Evolutionary conservation across 1,284 basidiomycete species (phyloP).

Genomic region (Golubevia pallescens): DNA sequence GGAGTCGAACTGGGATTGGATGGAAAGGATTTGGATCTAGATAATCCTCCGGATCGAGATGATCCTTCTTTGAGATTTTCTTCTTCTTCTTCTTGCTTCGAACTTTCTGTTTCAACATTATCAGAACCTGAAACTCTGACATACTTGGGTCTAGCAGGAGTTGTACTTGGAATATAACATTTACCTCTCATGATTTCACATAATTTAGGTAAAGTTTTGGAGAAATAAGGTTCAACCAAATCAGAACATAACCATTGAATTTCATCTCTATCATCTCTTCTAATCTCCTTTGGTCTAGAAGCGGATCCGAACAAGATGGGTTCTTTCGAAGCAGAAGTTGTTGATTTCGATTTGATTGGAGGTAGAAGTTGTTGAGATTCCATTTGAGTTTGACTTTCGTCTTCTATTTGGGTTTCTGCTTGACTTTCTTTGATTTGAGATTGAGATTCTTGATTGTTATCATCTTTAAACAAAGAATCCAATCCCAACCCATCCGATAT

Average conservation of each 20-base stretch:
- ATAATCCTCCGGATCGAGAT: background rate
- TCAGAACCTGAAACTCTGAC: no score
- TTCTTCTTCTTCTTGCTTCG: background rate
- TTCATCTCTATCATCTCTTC: slow-evolving; percentile 47
- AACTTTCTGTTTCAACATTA: no score
- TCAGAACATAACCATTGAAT: slow-evolving; percentile 51
- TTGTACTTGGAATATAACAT: slow-evolving; percentile 38
- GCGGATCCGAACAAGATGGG: slow-evolving; percentile 17
- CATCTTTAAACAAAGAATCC: slow-evolving; percentile 16
- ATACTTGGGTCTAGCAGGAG: slow-evolving; percentile 14
- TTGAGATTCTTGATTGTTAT: background rate
- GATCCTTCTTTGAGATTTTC: background rate
- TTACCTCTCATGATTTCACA: slow-evolving; percentile 43
- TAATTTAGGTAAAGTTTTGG: slow-evolving; percentile 26
- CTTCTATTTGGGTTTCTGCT: background rate
- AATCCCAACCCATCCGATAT: slow-evolving; percentile 20
- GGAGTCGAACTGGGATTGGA: background rate
- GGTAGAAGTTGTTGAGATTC: no score
- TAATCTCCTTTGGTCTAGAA: background rate
- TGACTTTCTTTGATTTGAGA: slow-evolving; percentile 1
- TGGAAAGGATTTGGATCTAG: background rate
- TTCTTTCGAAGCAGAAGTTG: no score
- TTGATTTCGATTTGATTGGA: no score
- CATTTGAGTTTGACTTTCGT: background rate
- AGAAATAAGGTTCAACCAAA: slow-evolving; percentile 43